A percentile compares a stretch with the other conserved stretches of the same genome.
Conservation (phyloP, 2,329 filamentous ascomycete species). For the Gaeumannomyces tritici region DNA sequence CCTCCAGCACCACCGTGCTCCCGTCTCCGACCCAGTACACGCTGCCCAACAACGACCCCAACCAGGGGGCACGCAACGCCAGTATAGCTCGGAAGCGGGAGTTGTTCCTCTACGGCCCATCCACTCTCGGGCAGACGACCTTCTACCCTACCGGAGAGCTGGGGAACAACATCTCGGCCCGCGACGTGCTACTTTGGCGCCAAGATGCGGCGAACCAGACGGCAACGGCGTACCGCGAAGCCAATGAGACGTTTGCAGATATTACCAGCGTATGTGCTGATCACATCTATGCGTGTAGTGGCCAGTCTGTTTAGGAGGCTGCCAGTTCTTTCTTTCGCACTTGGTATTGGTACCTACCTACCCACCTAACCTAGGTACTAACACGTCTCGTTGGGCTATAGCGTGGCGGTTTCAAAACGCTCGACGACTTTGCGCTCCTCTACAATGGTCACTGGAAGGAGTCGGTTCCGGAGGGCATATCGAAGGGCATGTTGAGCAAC, state of each 20-base stretch:
- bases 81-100: neutral
- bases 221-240: neutral
- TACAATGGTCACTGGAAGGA: conserved; percentile 30
- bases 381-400: conserved; percentile 5
- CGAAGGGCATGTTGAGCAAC: conserved; percentile 28
- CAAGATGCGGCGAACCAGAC: neutral
- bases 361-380: too few species aligned
- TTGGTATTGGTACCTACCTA: too few species aligned
- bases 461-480: conserved; percentile 23
- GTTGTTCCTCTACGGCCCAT: neutral
- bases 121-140: neutral
- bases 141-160: neutral
- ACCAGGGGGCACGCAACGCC: neutral
- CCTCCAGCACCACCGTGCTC: too few species aligned
- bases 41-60: neutral
- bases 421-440: conserved; percentile 28
- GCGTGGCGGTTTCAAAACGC: conserved; percentile 18
- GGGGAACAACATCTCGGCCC: neutral
- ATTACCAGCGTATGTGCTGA: neutral
- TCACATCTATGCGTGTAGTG: neutral
- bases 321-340: neutral
- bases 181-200: neutral
- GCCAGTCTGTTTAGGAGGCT: neutral
- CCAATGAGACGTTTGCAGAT: neutral
- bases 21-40: neutral